A percentile compares a stretch with the other conserved stretches of the same genome.
Evolutionary conservation across 2,329 filamentous ascomycete species (phyloP).

Genomic region (Metarhizium humberi): DNA sequence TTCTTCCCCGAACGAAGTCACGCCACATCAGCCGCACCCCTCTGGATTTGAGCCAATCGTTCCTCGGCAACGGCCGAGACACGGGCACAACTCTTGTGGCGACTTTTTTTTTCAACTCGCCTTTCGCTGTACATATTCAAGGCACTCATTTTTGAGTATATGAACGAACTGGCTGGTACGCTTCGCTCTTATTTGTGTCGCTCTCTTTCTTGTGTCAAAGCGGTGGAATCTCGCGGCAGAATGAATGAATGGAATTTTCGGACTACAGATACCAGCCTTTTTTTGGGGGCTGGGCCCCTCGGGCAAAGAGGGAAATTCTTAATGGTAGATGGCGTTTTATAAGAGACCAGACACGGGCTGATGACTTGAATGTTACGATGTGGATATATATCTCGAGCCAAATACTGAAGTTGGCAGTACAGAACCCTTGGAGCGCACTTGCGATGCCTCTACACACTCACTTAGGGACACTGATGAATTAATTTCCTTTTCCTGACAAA

Average conservation of each 20-base stretch:
- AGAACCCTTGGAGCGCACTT: background rate
- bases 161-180: slow-evolving; percentile 1
- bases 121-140: slow-evolving; percentile 24
- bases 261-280: slow-evolving; percentile 7
- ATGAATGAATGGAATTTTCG: slow-evolving; percentile 1
- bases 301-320: background rate
- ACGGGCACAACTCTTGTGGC: background rate
- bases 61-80: background rate
- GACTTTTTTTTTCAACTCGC: slow-evolving; percentile 1
- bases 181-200: background rate
- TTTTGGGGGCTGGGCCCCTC: slow-evolving; percentile 1
- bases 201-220: background rate
- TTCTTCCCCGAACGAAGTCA: slow-evolving; percentile 41
- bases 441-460: background rate
- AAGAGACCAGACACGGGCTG: slow-evolving; percentile 4
- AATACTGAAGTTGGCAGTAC: background rate
- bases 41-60: slow-evolving; percentile 38
- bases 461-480: background rate
- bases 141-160: slow-evolving; percentile 8
- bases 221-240: background rate
- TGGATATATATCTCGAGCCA: slow-evolving; percentile 10
- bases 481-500: background rate
- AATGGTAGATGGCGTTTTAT: slow-evolving; percentile 4
- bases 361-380: slow-evolving; percentile 19
- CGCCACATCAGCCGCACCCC: slow-evolving; percentile 21